A percentile compares a stretch with the other conserved stretches of the same genome.
Conservation (phyloP, 2,329 filamentous ascomycete species). For the Aspergillus pseudoviridinutans region DNA sequence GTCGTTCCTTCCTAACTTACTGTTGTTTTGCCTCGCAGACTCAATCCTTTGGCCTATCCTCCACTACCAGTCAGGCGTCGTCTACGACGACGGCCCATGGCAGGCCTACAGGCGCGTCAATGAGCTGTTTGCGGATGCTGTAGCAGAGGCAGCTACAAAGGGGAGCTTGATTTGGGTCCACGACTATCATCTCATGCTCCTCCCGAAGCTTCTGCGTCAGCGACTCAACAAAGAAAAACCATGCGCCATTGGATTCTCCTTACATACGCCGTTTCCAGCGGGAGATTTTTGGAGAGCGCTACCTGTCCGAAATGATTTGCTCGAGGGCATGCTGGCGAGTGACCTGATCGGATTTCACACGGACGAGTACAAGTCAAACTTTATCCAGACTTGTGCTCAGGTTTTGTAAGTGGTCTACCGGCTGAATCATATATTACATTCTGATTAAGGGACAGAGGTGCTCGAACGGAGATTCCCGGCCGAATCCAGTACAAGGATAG, state of each 20-base stretch:
- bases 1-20: not conserved
- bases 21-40: constrained; percentile 49
- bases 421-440: not conserved
- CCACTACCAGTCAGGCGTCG: constrained; percentile 93
- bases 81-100: constrained; percentile 88
- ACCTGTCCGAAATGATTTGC: constrained; percentile 77
- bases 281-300: constrained; percentile 90
- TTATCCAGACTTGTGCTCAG: constrained; percentile 81
- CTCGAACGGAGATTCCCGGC: constrained; percentile 66
- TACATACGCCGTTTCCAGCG: constrained; percentile 91
- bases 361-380: constrained; percentile 92
- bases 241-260: constrained; percentile 90
- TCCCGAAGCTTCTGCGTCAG: constrained; percentile 82
- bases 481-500: constrained; percentile 81
- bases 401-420: constrained; percentile 58
- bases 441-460: constrained; percentile 23
- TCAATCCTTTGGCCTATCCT: constrained; percentile 95
- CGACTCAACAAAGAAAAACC: constrained; percentile 67
- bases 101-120: constrained; percentile 85
- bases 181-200: constrained; percentile 95
- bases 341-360: constrained; percentile 96
- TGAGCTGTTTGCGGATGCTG: constrained; percentile 77
- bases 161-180: constrained; percentile 93
- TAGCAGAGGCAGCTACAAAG: constrained; percentile 75
- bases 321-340: constrained; percentile 78